Base-by-base conservation (phyloP, 2,329 filamentous ascomycete genomes). In the Aureobasidium mangrovei region DNA sequence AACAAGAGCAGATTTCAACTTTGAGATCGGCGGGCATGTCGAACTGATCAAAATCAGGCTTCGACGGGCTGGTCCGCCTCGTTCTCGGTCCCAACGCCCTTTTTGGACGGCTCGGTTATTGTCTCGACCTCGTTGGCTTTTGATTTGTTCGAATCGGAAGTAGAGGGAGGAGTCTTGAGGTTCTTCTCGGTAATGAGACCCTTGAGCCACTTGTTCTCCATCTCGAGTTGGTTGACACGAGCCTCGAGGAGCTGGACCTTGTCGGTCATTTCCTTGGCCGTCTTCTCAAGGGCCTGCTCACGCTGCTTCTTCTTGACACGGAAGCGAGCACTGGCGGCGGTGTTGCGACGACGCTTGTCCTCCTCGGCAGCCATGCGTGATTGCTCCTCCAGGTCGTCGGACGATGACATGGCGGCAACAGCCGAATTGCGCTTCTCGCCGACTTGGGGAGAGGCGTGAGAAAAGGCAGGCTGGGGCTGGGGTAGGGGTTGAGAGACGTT, bases 271-370 rank as follows among this genome's bases (percentile, higher is more conserved):
- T 77, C 75, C 64, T 75, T 75, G 46, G 74, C 69, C 24, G 70
- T 70, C 67, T 75, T 74, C 69, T 77, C 75, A 41, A 77, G 70
- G 7, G 70, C 72, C 60, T 75, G 72, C 64, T 77, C 75, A 43
- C 75, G 72, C 63, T 77, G 74, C 72, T 77, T 77, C 74, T 77
- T 77, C 70, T 77, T 77, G 58, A 77, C 70, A 44, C 75, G 73
- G 71, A 77, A 77, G 41, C 75, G 72, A 12, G 75, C 75, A 54
- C 70, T 73, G n/a, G 75, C 75, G 38, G 75, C 75, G 1, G 75
- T 77, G 66, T 77, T 77, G 57, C 75, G 73, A 33, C 75, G 73
- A 46, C 75, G 74, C 66, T 77, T 77, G 68, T 77, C 75, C 61
- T 77, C 75, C 57, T 77, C 75, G 7, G 74, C 75, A 31, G 73